These are phyloP conservation scores for Gautieria morchelliformis DNA, from an alignment of 768 basidiomycete species.

Conservation along the genomic window DNA sequence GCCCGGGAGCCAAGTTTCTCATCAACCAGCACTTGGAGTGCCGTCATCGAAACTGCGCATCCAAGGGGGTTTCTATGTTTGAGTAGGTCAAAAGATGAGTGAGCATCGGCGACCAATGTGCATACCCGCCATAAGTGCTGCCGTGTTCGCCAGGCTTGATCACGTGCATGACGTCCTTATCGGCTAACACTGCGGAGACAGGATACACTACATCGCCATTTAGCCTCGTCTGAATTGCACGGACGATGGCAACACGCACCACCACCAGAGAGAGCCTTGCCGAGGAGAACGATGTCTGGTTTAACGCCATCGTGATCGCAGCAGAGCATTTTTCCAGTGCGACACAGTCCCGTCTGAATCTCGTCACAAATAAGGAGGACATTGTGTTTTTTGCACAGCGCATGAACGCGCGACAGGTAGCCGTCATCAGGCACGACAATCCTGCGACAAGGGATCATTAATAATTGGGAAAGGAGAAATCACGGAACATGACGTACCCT, in stretches of 20 bases:
- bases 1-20: slow-evolving; percentile 83
- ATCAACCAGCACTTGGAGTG: slow-evolving; percentile 81
- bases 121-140: slow-evolving; percentile 89
- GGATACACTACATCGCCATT: slow-evolving; percentile 62
- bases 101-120: slow-evolving; percentile 7
- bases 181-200: slow-evolving; percentile 88
- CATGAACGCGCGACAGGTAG: slow-evolving; percentile 69
- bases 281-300: slow-evolving; percentile 87
- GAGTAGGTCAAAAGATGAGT: neutral
- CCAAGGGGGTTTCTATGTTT: slow-evolving; percentile 76
- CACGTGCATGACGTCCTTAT: slow-evolving; percentile 87
- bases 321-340: slow-evolving; percentile 91
- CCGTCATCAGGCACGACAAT: slow-evolving; percentile 88
- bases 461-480: neutral
- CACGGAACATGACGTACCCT: slow-evolving; percentile 46
- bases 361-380: slow-evolving; percentile 97
- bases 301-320: slow-evolving; percentile 80
- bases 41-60: slow-evolving; percentile 92
- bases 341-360: slow-evolving; percentile 91
- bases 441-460: slow-evolving; percentile 27
- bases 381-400: slow-evolving; percentile 85
- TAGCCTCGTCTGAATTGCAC: neutral
- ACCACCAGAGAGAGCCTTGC: slow-evolving; percentile 95
- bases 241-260: slow-evolving; percentile 35
- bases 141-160: slow-evolving; percentile 95